Evolutionary conservation across 495 filamentous ascomycete species (phyloP).

Genomic region (Hypoxylon trugodes): DNA sequence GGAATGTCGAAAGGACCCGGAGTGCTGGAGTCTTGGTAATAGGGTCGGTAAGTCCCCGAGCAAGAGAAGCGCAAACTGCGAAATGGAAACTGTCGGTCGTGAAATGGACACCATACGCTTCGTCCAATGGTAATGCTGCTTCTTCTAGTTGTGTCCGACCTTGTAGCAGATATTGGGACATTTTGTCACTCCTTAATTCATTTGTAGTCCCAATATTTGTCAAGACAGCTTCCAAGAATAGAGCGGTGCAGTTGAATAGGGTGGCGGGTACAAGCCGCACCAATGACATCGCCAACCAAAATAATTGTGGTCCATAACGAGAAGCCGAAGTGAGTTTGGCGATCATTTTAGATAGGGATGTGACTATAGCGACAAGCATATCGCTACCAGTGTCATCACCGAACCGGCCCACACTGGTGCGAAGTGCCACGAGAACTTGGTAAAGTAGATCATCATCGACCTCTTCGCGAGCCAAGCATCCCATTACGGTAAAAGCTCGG

Average conservation of each 20-base stretch:
- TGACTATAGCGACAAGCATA: slow-evolving; percentile 72
- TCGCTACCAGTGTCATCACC: slow-evolving; percentile 67
- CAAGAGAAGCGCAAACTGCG: slow-evolving; percentile 66
- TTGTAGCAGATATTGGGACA: slow-evolving; percentile 64
- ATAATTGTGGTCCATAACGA: slow-evolving; percentile 71
- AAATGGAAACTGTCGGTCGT: slow-evolving; percentile 70
- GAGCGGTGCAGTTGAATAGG: slow-evolving; percentile 68
- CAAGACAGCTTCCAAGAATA: slow-evolving; percentile 68
- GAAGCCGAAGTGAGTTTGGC: slow-evolving; percentile 68
- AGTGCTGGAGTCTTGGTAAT: slow-evolving; percentile 63
- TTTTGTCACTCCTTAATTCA: slow-evolving; percentile 64
- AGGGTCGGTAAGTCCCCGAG: slow-evolving; percentile 67
- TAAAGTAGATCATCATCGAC: slow-evolving; percentile 74
- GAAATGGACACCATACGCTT: slow-evolving; percentile 69
- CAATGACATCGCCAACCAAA: slow-evolving; percentile 73
- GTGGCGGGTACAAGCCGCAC: slow-evolving; percentile 64
- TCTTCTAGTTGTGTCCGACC: slow-evolving; percentile 65
- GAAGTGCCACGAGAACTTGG: slow-evolving; percentile 70
- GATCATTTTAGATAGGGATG: slow-evolving; percentile 73
- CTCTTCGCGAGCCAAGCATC: slow-evolving; percentile 70
- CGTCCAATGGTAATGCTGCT: slow-evolving; percentile 64
- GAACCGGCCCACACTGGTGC: slow-evolving; percentile 66
- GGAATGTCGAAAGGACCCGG: slow-evolving; percentile 64
- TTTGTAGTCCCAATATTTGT: slow-evolving; percentile 64
- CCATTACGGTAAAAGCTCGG: slow-evolving; percentile 73